Evolutionary conservation across 2,329 filamentous ascomycete species (phyloP), one percentile per base, ranked within the genome.

Genomic region (Epichloe sp.): DNA sequence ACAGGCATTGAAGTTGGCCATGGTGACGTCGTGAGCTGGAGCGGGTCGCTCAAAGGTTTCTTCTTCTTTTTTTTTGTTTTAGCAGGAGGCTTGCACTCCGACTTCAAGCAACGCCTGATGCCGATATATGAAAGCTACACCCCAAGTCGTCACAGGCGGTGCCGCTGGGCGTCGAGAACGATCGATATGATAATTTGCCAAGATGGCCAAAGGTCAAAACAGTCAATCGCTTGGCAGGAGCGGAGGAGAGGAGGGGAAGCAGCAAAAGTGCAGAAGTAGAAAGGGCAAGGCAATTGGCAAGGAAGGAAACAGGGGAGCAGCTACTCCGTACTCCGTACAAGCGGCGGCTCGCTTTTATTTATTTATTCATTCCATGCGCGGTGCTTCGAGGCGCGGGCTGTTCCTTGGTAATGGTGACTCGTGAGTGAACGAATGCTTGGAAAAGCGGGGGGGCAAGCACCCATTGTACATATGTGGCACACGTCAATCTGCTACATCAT

Each of bases 1-100:
- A 55, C 55, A 55, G 40, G 50, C 44, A 21, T 56, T 41, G 44
- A 47, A 54, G 53, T 55, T 50, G 19, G 53, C 50, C 55, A 56
- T 56, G 50, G 34, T 52, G 49, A 46, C 38, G 43, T 31, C 21
- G 34, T 47, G 17, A n/a, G 19, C 31, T 11, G 26, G 11, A 41
- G 14, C 15, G 19, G 15, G n/a, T 23, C 17, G 48, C 26, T 44
- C 5, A 12, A 21, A 23, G 40, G 8, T 31, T 8, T 31, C 7
- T 31, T 31, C 8, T 3, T 2, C 7, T 8, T 1, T 23, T 23
- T 6, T 23, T 3, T 42, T 14, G 15, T 4, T 11, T 42, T 5
- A 23, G 14, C 2, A 19, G 6, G 8, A 40, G 3, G 12, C 40
- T 42, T 10, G 19, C 40, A 42, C 12, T 12, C 19, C 41, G 21